Percentiles rank a stretch among this genome's conserved stretches.
Conservation (phyloP, 169 alveolate genomes). For the Fabrea salina region DNA sequence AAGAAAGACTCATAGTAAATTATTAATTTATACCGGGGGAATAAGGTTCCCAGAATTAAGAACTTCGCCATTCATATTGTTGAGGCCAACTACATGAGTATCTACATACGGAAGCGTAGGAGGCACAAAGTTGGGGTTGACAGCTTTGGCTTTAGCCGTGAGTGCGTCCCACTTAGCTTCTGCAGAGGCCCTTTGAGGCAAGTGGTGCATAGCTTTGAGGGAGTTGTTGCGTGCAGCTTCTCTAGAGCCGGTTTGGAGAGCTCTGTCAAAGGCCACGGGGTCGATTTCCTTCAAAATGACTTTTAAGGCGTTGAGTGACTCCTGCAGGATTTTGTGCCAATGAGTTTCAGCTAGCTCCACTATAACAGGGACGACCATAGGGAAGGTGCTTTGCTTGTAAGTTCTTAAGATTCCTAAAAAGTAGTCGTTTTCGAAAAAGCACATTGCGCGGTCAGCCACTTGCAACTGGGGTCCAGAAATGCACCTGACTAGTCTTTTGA, state of each 20-base stretch:
- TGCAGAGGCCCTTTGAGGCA: constrained; percentile 55
- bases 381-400: constrained; percentile 74
- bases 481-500: constrained; percentile 76
- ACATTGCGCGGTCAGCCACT: constrained; percentile 86
- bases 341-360: constrained; percentile 79
- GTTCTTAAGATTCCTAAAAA: constrained; percentile 72
- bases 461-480: constrained; percentile 82
- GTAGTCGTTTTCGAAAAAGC: constrained; percentile 81
- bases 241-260: constrained; percentile 45
- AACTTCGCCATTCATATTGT: constrained; percentile 34
- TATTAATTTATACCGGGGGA: constrained; percentile 10
- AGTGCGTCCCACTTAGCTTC: constrained; percentile 73
- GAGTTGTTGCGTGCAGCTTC: constrained; percentile 38
- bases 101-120: constrained; percentile 65
- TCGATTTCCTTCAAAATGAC: constrained; percentile 79
- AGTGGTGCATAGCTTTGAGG: constrained; percentile 45
- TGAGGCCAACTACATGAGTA: constrained; percentile 51
- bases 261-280: constrained; percentile 76
- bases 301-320: constrained; percentile 73
- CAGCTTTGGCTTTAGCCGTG: constrained; percentile 35
- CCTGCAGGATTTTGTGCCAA: constrained; percentile 81
- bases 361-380: constrained; percentile 78
- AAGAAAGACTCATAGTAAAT: background rate
- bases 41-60: background rate
- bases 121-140: constrained; percentile 44